A percentile compares a stretch with the other conserved stretches of the same genome.
phyloP scores from a whole-genome alignment of 768 basidiomycete genomes.

The Naematelia encephala region DNA sequence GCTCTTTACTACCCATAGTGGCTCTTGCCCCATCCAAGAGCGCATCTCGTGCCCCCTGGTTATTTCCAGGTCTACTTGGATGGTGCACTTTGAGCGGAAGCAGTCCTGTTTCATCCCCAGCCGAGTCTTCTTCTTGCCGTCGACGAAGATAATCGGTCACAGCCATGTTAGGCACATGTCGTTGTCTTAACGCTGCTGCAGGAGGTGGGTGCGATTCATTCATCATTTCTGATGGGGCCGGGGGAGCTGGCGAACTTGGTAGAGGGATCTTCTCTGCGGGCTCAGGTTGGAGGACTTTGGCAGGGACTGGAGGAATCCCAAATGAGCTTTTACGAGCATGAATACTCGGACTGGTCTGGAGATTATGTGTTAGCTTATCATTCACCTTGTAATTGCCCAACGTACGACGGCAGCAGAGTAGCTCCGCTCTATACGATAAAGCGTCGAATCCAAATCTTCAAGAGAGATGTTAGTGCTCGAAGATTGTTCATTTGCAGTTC shows the following conservation, averaged over 20 bases:
- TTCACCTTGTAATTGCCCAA: too few relatives aligned
- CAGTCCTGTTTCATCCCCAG: slow-evolving; percentile 27
- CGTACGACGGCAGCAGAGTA: not conserved
- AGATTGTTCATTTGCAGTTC: slow-evolving; percentile 17
- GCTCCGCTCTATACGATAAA: not conserved
- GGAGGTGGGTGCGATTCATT: not conserved
- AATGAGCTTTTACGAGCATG: too few relatives aligned
- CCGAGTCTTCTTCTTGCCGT: slow-evolving; percentile 23
- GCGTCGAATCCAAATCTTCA: not conserved
- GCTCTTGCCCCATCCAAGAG: slow-evolving; percentile 18
- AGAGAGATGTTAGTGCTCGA: slow-evolving; percentile 1
- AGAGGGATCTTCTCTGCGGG: not conserved
- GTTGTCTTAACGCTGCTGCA: not conserved
- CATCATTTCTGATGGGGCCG: not conserved
- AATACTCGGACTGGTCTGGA: too few relatives aligned
- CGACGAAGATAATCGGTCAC: slow-evolving; percentile 26
- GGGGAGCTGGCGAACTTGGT: not conserved
- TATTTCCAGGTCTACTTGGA: not conserved
- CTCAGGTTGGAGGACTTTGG: not conserved
- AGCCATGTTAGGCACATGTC: not conserved
- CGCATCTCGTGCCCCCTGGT: slow-evolving; percentile 17
- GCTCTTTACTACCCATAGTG: slow-evolving; percentile 36
- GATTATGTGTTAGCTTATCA: too few relatives aligned
- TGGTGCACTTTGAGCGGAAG: slow-evolving; percentile 20
- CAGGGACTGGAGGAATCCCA: too few relatives aligned